These are phyloP conservation scores for Solanum lycopersicoides DNA, from an alignment of 257 asterid genomes.

Conservation along the genomic window DNA sequence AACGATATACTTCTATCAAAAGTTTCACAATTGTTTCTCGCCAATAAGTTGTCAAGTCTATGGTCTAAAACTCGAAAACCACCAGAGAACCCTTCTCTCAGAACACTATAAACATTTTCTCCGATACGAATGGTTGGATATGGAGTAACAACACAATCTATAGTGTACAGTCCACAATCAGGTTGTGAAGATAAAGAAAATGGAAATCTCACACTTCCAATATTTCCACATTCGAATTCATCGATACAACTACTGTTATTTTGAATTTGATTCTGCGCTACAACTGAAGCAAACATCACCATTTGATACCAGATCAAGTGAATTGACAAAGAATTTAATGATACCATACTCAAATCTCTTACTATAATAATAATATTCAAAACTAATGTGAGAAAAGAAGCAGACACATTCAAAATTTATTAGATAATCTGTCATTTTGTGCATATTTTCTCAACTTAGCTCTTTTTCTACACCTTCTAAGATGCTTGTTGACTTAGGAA, in stretches of 20 bases:
- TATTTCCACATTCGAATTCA: neutral
- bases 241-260: neutral
- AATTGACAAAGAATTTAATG: neutral
- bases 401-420: neutral
- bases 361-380: neutral
- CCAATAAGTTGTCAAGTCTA: neutral
- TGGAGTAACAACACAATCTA: neutral
- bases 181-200: neutral
- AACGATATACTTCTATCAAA: neutral
- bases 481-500: too few species aligned
- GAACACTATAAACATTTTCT: neutral
- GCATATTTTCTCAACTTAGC: too few species aligned
- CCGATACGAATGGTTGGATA: neutral
- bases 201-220: neutral
- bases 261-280: neutral
- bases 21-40: neutral
- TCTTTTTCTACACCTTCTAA: too few species aligned
- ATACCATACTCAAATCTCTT: neutral
- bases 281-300: neutral
- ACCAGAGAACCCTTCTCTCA: fast-evolving
- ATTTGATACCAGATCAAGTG: neutral
- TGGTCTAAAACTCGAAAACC: neutral
- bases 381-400: neutral
- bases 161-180: neutral
- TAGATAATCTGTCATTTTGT: too few species aligned